Evolutionary conservation across 108 stramenopile species (phyloP), one percentile per base, ranked within the genome.

Genomic region (Parmales sp.): DNA sequence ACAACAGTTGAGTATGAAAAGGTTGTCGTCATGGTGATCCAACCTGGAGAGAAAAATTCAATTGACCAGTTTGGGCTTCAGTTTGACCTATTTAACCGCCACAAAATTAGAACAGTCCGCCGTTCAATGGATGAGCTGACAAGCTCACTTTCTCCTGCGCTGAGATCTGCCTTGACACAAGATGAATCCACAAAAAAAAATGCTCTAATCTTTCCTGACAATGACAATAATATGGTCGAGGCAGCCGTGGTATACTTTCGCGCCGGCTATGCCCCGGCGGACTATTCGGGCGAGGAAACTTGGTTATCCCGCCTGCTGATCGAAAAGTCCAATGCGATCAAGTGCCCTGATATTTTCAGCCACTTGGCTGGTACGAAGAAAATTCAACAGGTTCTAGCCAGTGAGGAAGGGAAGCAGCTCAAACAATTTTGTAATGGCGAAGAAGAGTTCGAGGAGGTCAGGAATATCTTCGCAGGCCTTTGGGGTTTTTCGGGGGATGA

Each of bases 291-390:
- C 36, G 65, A 60, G 6, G 50, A 23, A 4, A 74, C 75, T 50
- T 85, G 83, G 83, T 63, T 66, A 18, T 77, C 82, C 9, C 50
- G 83, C n/a, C 39, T 26, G 22, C 22, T 51, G 16, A 31, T 85
- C 22, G 83, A 85, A 63, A 19, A 37, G 44, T 71, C 74, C 7
- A 31, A 28, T 13, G 83, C 83, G 20, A 70, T 83, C 51, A 83
- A 83, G 71, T 83, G 83, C 74, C 85, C 85, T 16, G 80, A 63
- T 25, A 48, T 82, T 20, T 75, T 44, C 23, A 80, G 79, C 44
- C 85, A 86, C 25, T 72, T 86, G 23, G 82, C 77, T 11, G 85
- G 85, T 43, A 76, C 83, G 11, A 86, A 86, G 69, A 84, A 82
- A 45, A 80, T 86, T 31, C 84, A 86, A 65, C 82, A 83, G 65